Percentiles rank a stretch among this genome's conserved stretches.
Evolutionary conservation across 257 asterid species (phyloP).

Genomic region (Verbascum thapsus): DNA sequence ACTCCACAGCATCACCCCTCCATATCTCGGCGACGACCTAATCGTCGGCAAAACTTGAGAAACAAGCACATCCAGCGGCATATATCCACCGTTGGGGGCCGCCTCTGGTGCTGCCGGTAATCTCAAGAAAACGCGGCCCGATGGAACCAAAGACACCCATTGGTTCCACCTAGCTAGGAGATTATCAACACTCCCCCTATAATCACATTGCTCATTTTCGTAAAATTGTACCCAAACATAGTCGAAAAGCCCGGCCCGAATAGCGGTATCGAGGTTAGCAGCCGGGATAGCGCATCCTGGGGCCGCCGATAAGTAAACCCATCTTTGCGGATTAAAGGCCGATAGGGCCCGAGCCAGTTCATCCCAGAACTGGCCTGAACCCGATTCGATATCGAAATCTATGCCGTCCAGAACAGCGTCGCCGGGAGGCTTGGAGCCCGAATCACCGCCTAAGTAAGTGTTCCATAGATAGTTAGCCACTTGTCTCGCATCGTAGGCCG

Average conservation of each 20-base stretch:
- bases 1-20: conserved; percentile 68
- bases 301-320: conserved; percentile 56
- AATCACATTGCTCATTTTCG: conserved; percentile 50
- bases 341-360: conserved; percentile 44
- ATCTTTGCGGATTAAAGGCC: conserved; percentile 29
- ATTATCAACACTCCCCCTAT: conserved; percentile 23
- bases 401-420: conserved; percentile 49
- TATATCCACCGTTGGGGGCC: conserved; percentile 4
- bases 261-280: conserved; percentile 36
- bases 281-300: conserved; percentile 55
- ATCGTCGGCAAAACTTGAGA: conserved; percentile 51
- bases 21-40: conserved; percentile 45
- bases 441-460: conserved; percentile 42
- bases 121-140: conserved; percentile 48
- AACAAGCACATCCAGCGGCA: no score
- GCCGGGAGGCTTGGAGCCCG: conserved; percentile 46
- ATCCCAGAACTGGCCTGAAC: conserved; percentile 40
- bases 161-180: conserved; percentile 44
- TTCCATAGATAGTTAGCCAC: conserved; percentile 50
- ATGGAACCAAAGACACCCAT: conserved; percentile 32
- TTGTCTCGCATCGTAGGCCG: conserved; percentile 38
- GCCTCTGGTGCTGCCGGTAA: conserved; percentile 51
- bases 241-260: conserved; percentile 54
- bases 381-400: conserved; percentile 50
- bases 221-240: conserved; percentile 71